Evolutionary conservation across 805 yeast species (phyloP).

Genomic region (Wickerhamiella occidentalis): DNA sequence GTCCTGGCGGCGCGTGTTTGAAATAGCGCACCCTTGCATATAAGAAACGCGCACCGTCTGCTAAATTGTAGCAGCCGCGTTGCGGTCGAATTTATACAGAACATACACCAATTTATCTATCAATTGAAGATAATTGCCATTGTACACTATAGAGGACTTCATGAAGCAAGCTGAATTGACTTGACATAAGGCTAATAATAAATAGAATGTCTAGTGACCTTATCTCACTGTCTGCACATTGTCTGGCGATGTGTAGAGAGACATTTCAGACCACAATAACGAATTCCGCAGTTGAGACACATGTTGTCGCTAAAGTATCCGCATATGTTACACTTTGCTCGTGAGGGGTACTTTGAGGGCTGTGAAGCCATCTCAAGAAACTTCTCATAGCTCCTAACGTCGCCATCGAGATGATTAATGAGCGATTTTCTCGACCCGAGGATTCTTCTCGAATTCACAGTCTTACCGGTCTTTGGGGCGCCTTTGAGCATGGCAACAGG

Average conservation of each 20-base stretch:
- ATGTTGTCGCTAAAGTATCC: slow-evolving; percentile 30
- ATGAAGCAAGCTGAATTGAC: neutral
- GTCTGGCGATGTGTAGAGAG: slow-evolving; percentile 30
- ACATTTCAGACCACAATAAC: slow-evolving; percentile 29
- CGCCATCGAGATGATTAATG: slow-evolving; percentile 33
- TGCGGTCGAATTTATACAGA: no score
- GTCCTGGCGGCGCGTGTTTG: neutral
- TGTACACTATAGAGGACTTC: no score
- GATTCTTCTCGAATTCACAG: slow-evolving; percentile 28
- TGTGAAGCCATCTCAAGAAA: slow-evolving; percentile 25
- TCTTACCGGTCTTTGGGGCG: slow-evolving; percentile 21
- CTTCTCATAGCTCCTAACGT: slow-evolving; percentile 25
- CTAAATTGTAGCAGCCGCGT: no score
- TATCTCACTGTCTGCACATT: slow-evolving; percentile 21
- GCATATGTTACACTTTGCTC: slow-evolving; percentile 30
- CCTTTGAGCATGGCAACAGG: slow-evolving; percentile 22
- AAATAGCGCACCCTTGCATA: neutral
- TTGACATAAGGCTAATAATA: neutral
- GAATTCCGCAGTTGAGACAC: slow-evolving; percentile 30
- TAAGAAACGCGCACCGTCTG: neutral
- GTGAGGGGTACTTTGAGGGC: slow-evolving; percentile 30
- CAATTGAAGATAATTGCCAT: no score
- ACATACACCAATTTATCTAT: no score
- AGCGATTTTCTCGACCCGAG: slow-evolving; percentile 30
- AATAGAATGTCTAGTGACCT: neutral